These are phyloP conservation scores for Globisporangium cederbergense DNA, from an alignment of 352 stramenopile genomes.

Conservation along the genomic window DNA sequence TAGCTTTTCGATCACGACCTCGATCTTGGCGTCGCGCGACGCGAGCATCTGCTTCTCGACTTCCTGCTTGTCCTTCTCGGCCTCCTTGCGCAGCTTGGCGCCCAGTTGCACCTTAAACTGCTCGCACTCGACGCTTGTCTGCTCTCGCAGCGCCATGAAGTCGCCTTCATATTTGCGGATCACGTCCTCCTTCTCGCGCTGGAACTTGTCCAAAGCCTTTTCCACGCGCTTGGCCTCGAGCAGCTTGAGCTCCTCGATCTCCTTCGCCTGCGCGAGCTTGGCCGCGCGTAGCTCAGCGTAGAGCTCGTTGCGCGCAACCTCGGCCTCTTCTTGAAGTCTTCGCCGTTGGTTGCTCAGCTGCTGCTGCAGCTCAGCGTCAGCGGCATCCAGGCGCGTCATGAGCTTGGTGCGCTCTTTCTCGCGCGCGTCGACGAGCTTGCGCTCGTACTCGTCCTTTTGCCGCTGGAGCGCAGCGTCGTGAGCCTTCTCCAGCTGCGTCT, in stretches of 20 bases:
- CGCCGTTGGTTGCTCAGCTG: slow-evolving; percentile 68
- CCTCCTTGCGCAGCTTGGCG: slow-evolving; percentile 51
- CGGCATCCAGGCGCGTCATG: slow-evolving; percentile 64
- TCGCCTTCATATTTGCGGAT: slow-evolving; percentile 61
- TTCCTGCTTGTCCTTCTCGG: slow-evolving; percentile 52
- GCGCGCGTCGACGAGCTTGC: slow-evolving; percentile 60
- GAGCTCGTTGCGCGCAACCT: slow-evolving; percentile 56
- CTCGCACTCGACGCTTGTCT: slow-evolving; percentile 60
- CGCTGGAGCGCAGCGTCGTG: slow-evolving; percentile 44
- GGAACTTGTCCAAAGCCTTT: slow-evolving; percentile 29
- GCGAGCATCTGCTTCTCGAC: slow-evolving; percentile 70
- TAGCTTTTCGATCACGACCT: slow-evolving; percentile 79
- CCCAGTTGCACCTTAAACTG: slow-evolving; percentile 58
- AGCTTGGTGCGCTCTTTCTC: slow-evolving; percentile 78
- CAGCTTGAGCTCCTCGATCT: slow-evolving; percentile 60
- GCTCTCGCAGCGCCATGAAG: slow-evolving; percentile 43
- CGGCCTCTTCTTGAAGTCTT: slow-evolving; percentile 67
- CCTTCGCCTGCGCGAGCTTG: slow-evolving; percentile 50
- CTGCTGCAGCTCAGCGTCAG: slow-evolving; percentile 75
- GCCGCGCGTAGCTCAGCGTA: slow-evolving; percentile 40
- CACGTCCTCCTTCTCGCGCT: slow-evolving; percentile 68
- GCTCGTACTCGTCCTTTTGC: slow-evolving; percentile 68
- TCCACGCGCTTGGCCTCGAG: slow-evolving; percentile 38
- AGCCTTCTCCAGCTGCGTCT: slow-evolving; percentile 57
- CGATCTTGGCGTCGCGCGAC: slow-evolving; percentile 74